Base-by-base conservation (phyloP, 164 flowering plant genomes). In the Aristolochia californica region DNA sequence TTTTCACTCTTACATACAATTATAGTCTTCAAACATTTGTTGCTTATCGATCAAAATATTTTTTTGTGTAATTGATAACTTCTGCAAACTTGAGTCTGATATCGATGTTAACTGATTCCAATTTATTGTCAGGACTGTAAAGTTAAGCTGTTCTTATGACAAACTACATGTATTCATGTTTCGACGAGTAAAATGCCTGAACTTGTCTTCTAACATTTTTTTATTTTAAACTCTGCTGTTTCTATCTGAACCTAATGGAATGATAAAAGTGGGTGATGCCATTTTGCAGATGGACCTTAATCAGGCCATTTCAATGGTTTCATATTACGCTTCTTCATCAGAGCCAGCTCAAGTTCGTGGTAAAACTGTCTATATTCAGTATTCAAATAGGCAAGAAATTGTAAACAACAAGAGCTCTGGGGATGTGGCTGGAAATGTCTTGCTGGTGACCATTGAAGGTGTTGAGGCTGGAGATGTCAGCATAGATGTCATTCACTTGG, bases 281-380 rank as follows among this genome's bases (percentile, higher is more conserved):
- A 1, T 38, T 60, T 67, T 75, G 53, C 82, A 89, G 97, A 71
- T 60, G 10, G 97, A 89, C 56, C 72, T 78, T 50, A 89, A 84
- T 72, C 95, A 83, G 74, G 95, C 97, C 17, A 86, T 84, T 38
- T 70, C 77, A 8, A 86, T 89, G 97, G 88, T 83, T 62, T 78
- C 91, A 18, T 89, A 87, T 70, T 87, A 75, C 75, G 91, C 97
- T 16, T 84, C 91, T 17, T 87, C 95, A 21, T 80, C 91, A 5
- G 97, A 89, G 58, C 91, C 91, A 30, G 97, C 97, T 9, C 87
- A 83, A 45, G 74, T 89, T 69, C 86, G 89, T 62, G 97, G 97
- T 45, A 84, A 86, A 69, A 81, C 84, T 38, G 97, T 89, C 15
- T 89, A 86, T 57, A 80, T 89, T 61, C 97, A 89, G 49, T 89